Percentiles rank a stretch among this genome's conserved stretches.
Evolutionary conservation across 2,329 filamentous ascomycete genomes (phyloP).

Genomic region (Xylaria sp.): DNA sequence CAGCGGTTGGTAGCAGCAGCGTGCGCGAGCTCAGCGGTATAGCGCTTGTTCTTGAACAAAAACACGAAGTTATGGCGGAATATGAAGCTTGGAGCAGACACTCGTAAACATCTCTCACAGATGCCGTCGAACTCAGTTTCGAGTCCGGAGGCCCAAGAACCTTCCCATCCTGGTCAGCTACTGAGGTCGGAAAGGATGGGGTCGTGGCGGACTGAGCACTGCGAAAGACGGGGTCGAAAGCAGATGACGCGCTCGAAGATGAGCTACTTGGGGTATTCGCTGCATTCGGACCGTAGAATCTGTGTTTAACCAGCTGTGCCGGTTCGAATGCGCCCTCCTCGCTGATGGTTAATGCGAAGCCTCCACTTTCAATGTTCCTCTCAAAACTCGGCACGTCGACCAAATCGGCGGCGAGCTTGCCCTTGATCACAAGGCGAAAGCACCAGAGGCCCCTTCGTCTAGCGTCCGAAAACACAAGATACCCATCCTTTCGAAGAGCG

Average conservation of each 20-base stretch:
- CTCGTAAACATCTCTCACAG: slow-evolving; percentile 62
- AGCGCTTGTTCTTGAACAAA: slow-evolving; percentile 61
- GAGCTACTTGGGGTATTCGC: slow-evolving; percentile 61
- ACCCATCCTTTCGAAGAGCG: slow-evolving; percentile 62
- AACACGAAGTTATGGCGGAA: slow-evolving; percentile 61
- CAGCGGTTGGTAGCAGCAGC: slow-evolving; percentile 57
- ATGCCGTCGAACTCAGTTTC: slow-evolving; percentile 51
- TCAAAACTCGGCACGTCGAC: slow-evolving; percentile 49
- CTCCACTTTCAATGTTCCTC: slow-evolving; percentile 57
- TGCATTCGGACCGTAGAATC: slow-evolving; percentile 53
- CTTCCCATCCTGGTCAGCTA: slow-evolving; percentile 50
- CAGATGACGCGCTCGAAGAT: slow-evolving; percentile 55
- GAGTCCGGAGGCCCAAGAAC: slow-evolving; percentile 47
- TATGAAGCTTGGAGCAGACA: slow-evolving; percentile 65
- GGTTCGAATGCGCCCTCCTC: slow-evolving; percentile 66
- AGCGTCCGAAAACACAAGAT: slow-evolving; percentile 65
- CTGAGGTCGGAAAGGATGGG: slow-evolving; percentile 40
- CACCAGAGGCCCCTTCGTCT: slow-evolving; percentile 64
- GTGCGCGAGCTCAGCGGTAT: slow-evolving; percentile 66
- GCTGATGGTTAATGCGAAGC: slow-evolving; percentile 56
- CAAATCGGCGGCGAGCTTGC: slow-evolving; percentile 48
- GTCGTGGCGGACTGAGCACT: slow-evolving; percentile 48
- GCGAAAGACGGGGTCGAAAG: slow-evolving; percentile 53
- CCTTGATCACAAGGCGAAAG: slow-evolving; percentile 61
- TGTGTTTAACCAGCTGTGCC: slow-evolving; percentile 59